Evolutionary conservation across 768 basidiomycete species (phyloP).

Genomic region (Favolaschia claudopus): DNA sequence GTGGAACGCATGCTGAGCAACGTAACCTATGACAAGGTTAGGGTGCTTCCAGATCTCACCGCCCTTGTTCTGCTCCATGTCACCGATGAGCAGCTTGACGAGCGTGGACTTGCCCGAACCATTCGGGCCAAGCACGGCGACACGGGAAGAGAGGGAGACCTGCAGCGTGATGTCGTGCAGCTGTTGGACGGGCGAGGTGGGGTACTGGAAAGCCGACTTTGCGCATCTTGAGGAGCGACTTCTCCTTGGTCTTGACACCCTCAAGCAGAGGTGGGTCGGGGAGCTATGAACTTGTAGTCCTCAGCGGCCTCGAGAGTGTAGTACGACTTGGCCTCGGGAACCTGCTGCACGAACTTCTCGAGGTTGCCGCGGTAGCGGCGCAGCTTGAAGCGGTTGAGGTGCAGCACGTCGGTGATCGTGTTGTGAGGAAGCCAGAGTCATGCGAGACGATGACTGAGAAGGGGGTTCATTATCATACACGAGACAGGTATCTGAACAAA

Average conservation of each 20-base stretch:
- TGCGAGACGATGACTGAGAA: slow-evolving; percentile 91
- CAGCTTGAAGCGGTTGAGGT: slow-evolving; percentile 98
- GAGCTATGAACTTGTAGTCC: slow-evolving; percentile 98
- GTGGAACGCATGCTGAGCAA: slow-evolving; percentile 99
- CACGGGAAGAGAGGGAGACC: slow-evolving; percentile 97
- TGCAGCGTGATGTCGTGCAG: slow-evolving; percentile 95
- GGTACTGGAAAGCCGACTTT: slow-evolving; percentile 98
- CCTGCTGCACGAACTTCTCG: slow-evolving; percentile 90
- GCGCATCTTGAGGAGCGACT: slow-evolving; percentile 96
- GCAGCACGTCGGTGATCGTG: slow-evolving; percentile 97
- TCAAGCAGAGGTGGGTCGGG: slow-evolving; percentile 96
- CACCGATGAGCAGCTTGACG: slow-evolving; percentile 96
- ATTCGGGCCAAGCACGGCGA: slow-evolving; percentile 97
- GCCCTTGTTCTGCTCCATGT: slow-evolving; percentile 95
- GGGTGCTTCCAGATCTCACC: slow-evolving; percentile 99
- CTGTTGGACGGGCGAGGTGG: slow-evolving; percentile 84
- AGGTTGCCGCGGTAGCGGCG: slow-evolving; percentile 95
- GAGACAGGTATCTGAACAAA: background rate
- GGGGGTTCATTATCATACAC: slow-evolving; percentile 20
- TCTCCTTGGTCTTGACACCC: slow-evolving; percentile 99
- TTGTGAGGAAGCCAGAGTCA: slow-evolving; percentile 97
- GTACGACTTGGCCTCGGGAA: slow-evolving; percentile 98
- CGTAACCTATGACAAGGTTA: slow-evolving; percentile 99
- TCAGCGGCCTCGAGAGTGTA: slow-evolving; percentile 95
- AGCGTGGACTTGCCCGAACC: slow-evolving; percentile 98